phyloP scores from a whole-genome alignment of 2,329 filamentous ascomycete species.

The Hymenoscyphus fraxineus region DNA sequence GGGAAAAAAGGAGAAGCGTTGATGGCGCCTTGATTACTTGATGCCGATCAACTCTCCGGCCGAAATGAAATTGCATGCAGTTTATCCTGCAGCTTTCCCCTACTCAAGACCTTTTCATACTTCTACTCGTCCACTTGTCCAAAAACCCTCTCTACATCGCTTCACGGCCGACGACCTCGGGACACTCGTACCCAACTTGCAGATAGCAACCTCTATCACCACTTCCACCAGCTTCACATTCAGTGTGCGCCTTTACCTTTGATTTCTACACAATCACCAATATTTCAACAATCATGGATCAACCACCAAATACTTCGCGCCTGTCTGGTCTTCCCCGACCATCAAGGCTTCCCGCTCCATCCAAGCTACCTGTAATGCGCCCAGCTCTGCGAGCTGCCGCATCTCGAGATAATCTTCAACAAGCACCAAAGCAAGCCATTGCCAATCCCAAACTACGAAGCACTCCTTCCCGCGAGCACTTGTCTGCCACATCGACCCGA shows the following conservation, averaged over 20 bases:
- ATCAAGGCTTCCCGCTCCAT: conserved; percentile 25
- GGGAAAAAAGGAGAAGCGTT: background rate
- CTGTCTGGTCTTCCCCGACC: conserved; percentile 44
- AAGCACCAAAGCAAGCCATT: conserved; percentile 20
- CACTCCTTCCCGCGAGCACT: conserved; percentile 25
- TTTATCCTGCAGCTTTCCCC: too few species aligned
- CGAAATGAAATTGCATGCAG: background rate
- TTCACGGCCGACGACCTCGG: background rate
- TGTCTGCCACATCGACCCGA: conserved; percentile 18
- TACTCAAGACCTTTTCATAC: too few species aligned
- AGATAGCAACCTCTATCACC: background rate
- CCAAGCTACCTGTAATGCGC: conserved; percentile 49
- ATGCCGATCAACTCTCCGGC: conserved; percentile 1
- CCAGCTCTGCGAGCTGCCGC: conserved; percentile 42
- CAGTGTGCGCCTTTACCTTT: background rate
- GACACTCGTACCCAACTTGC: too few species aligned
- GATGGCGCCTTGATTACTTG: background rate
- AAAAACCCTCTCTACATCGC: background rate
- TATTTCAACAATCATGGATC: conserved; percentile 29
- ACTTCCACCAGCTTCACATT: background rate
- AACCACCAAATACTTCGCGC: conserved; percentile 21
- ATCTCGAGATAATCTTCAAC: conserved; percentile 45
- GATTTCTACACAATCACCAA: background rate
- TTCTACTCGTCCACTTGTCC: background rate
- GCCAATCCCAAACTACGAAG: conserved; percentile 29